These are phyloP conservation scores for Talaromyces trachyspermus DNA, from an alignment of 495 filamentous ascomycete species.

Conservation along the genomic window DNA sequence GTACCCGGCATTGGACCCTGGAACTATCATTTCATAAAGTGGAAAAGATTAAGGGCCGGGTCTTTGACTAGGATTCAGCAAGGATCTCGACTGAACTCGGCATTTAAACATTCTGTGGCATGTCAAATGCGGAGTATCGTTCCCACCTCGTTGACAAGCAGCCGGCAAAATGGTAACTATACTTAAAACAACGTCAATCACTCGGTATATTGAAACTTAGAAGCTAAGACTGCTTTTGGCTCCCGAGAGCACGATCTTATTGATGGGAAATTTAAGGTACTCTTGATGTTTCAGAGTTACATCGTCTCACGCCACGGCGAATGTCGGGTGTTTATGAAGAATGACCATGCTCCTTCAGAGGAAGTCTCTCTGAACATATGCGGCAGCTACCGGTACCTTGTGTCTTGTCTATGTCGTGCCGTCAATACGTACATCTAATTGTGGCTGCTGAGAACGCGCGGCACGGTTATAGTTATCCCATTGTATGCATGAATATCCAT, in stretches of 20 bases:
- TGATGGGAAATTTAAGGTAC: slow-evolving; percentile 2
- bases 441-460: background rate
- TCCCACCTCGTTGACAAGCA: background rate
- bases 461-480: background rate
- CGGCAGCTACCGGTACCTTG: background rate
- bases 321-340: background rate
- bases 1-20: background rate
- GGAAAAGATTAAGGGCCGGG: background rate
- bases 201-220: background rate
- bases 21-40: background rate
- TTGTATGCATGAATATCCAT: no score
- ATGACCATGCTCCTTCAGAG: background rate
- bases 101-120: background rate
- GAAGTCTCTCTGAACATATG: background rate
- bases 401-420: background rate
- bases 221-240: background rate
- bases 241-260: slow-evolving; percentile 1
- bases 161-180: background rate
- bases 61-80: background rate
- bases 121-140: background rate
- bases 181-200: background rate
- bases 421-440: background rate
- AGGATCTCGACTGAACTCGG: background rate
- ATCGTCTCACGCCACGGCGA: background rate
- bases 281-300: slow-evolving; percentile 1